Conservation (phyloP, 2,329 filamentous ascomycete genomes). For the Zasmidium angulare region DNA sequence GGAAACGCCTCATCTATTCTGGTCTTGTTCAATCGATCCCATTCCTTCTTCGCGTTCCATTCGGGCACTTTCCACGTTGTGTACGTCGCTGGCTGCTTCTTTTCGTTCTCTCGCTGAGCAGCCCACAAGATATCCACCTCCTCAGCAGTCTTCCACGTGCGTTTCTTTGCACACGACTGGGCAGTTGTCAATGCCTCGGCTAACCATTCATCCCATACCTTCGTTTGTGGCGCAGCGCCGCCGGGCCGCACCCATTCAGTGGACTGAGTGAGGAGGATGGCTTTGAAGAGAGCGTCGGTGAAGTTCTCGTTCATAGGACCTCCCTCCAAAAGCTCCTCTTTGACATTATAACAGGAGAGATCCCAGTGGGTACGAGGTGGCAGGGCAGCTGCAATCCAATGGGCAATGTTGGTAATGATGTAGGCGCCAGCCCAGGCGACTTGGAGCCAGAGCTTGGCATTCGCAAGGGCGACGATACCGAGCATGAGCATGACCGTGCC, state of each 20-base stretch:
- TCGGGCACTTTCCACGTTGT: constrained; percentile 14
- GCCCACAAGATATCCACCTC: constrained; percentile 3
- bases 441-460: constrained; percentile 48
- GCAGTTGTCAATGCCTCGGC: constrained; percentile 18
- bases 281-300: constrained; percentile 51
- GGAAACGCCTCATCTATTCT: background rate
- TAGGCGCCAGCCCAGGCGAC: constrained; percentile 52
- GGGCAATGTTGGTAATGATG: constrained; percentile 50
- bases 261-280: constrained; percentile 47
- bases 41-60: constrained; percentile 23
- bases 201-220: constrained; percentile 29
- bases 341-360: constrained; percentile 44
- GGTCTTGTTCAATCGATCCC: constrained; percentile 18
- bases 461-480: constrained; percentile 53
- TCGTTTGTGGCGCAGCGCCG: constrained; percentile 22
- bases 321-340: constrained; percentile 36
- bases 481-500: constrained; percentile 55
- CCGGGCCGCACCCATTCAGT: constrained; percentile 43
- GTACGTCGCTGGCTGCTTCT: constrained; percentile 1
- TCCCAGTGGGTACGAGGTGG: constrained; percentile 51
- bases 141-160: too few species aligned
- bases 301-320: constrained; percentile 39
- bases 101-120: background rate
- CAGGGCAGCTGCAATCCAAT: constrained; percentile 54
- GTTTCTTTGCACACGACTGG: too few species aligned